phyloP scores from a whole-genome alignment of 306 rosid species.

The Luffa acutangula region DNA sequence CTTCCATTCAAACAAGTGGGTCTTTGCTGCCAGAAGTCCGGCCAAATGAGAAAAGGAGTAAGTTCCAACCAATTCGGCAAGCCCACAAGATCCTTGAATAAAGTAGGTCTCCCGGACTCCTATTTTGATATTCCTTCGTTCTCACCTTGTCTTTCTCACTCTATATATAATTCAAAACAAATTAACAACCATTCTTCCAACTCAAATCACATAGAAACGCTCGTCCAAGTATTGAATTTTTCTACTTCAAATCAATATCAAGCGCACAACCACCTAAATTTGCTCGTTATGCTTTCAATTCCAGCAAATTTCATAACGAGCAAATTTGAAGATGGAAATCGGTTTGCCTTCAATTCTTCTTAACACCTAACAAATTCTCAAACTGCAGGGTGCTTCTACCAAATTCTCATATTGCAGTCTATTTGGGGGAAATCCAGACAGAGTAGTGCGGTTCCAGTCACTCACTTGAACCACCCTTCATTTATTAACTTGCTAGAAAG shows the following conservation, averaged over 20 bases:
- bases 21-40: not conserved
- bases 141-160: not conserved
- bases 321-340: not conserved
- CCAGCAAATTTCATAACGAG: no score
- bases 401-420: constrained; percentile 30
- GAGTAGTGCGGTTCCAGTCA: constrained; percentile 25
- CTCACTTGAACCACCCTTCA: constrained; percentile 26
- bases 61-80: not conserved
- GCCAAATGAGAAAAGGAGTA: not conserved
- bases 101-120: not conserved
- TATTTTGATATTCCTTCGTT: not conserved
- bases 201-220: not conserved
- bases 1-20: constrained; percentile 1
- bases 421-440: constrained; percentile 32
- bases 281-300: not conserved
- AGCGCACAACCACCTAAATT: not conserved
- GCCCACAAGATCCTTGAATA: not conserved
- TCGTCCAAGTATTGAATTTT: not conserved
- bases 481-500: constrained; percentile 27
- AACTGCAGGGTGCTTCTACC: not conserved
- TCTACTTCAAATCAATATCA: not conserved
- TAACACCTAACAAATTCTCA: constrained; percentile 3
- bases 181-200: not conserved
- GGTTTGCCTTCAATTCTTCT: not conserved
- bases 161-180: not conserved